Base-by-base conservation (phyloP, 805 yeast genomes). In the Yueomyces sinensis region DNA sequence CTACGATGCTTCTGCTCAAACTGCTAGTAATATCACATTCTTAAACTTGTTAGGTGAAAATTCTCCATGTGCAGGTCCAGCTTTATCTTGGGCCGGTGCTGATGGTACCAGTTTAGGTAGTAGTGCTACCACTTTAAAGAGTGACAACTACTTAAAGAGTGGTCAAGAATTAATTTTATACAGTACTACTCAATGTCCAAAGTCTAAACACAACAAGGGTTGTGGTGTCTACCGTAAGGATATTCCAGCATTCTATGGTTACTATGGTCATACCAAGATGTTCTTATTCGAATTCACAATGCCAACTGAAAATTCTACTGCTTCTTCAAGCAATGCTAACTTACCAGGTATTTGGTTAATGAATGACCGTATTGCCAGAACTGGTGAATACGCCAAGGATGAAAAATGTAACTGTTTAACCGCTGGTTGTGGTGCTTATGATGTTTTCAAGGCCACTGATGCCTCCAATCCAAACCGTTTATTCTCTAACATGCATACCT, bases 401-500 rank as follows among this genome's bases (percentile, higher is more conserved):
- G 59, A 58, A 25, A 71, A 70, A 48, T 77, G 83, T 52, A 74
- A 82, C 11, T 73, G 82, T 44, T 77, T 83, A 83, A 63, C 66
- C 33, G 65, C 76, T n/a, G 84, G 83, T 4, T 75, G 82, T 53
- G 83, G 83, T 48, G 83, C 76, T 52, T 74, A 75, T 44, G 84
- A 77, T 54, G 67, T 76, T 43, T 77, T 77, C 50, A 84, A 78
- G 56, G 73, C 72, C 30, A 66, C 74, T 70, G 77, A 77, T 57
- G 52, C 56, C 32, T 70, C 81, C 9, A 70, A 70, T 38, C 49
- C 67, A 14, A 51, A 50, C 30, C 65, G 72, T 37, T 64, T 78
- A 43, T 74, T 60, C 58, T 62, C 82, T 14, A 75, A 84, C 3
- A 56, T 78, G 47, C 87, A 78, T 52, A 81, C 74, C 47, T 78